These are phyloP conservation scores for Metschnikowia bowlesiae DNA, from an alignment of 805 yeast genomes.

Conservation along the genomic window DNA sequence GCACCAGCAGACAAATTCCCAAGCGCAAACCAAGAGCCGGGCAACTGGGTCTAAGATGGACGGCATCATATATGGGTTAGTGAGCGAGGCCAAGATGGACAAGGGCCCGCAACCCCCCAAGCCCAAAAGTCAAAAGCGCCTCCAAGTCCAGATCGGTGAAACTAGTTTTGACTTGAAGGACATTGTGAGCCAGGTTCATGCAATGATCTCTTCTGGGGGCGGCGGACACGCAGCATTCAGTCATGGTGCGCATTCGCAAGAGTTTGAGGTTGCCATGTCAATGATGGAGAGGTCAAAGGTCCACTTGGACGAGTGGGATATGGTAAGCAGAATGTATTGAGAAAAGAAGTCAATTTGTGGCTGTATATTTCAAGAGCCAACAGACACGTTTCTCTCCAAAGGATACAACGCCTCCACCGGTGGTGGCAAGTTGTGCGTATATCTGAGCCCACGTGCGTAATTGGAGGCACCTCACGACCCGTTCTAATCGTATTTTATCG, in stretches of 20 bases:
- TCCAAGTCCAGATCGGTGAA: neutral
- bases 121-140: neutral
- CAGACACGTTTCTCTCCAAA: too few relatives aligned
- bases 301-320: constrained; percentile 34
- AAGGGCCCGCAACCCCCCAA: neutral
- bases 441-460: constrained; percentile 1
- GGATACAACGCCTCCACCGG: neutral
- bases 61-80: constrained; percentile 20
- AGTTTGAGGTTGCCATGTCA: constrained; percentile 4
- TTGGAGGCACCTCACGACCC: neutral
- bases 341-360: neutral
- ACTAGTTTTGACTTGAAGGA: constrained; percentile 16
- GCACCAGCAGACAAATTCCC: neutral
- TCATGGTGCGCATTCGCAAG: constrained; percentile 12
- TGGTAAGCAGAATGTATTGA: constrained; percentile 27
- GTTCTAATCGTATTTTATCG: constrained; percentile 16
- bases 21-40: neutral
- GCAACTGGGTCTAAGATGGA: constrained; percentile 5
- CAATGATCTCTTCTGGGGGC: constrained; percentile 9
- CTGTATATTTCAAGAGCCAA: too few relatives aligned
- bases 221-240: constrained; percentile 1
- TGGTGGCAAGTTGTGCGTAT: neutral
- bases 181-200: constrained; percentile 32
- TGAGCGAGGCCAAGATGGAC: constrained; percentile 20
- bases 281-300: constrained; percentile 23